Percentiles rank a stretch among this genome's conserved stretches.
Conservation (phyloP, 164 flowering plant genomes). For the Berberis vulgaris region DNA sequence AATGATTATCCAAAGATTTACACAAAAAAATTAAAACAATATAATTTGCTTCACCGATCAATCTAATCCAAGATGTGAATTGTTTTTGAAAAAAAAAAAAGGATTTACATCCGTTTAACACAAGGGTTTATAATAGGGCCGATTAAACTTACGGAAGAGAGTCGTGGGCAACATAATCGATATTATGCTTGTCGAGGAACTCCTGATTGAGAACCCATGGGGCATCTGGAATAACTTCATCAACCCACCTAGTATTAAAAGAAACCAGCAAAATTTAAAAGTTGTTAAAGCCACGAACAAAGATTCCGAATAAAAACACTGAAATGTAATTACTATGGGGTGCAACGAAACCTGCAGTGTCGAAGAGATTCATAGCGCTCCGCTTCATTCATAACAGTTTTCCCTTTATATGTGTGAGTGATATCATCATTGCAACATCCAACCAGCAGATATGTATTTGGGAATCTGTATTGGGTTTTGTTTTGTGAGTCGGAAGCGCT, state of each 20-base stretch:
- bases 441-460: constrained; percentile 76
- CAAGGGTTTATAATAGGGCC: constrained; percentile 7
- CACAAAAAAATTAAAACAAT: neutral
- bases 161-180: constrained; percentile 94
- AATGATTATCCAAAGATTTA: neutral
- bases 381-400: constrained; percentile 80
- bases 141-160: constrained; percentile 81
- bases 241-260: constrained; percentile 73
- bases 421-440: constrained; percentile 89
- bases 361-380: constrained; percentile 95
- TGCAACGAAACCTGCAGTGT: constrained; percentile 65
- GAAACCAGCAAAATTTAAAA: neutral
- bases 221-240: constrained; percentile 97
- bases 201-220: constrained; percentile 88
- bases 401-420: constrained; percentile 82
- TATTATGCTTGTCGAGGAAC: constrained; percentile 79
- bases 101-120: neutral
- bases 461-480: constrained; percentile 40
- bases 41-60: neutral
- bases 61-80: too few species aligned
- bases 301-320: too few species aligned
- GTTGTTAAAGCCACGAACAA: too few species aligned
- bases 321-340: too few species aligned
- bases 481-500: too few species aligned
- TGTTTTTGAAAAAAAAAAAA: too few species aligned